Evolutionary conservation across 2,329 filamentous ascomycete genomes (phyloP).

Genomic region (Colletotrichum musae): DNA sequence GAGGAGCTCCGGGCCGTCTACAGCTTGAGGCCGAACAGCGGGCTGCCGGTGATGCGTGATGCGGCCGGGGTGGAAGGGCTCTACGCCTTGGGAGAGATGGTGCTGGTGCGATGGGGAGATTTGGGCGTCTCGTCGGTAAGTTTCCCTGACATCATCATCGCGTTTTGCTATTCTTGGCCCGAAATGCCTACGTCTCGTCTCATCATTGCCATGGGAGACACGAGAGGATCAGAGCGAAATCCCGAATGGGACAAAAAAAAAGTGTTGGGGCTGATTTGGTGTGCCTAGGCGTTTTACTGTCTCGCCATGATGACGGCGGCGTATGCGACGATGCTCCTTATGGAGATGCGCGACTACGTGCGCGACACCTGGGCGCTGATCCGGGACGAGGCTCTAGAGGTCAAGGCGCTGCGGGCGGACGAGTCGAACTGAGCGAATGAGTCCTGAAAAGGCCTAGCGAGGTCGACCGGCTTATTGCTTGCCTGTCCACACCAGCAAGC

Average conservation of each 20-base stretch:
- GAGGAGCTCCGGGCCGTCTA: conserved; percentile 30
- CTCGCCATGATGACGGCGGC: conserved; percentile 40
- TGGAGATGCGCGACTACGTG: conserved; percentile 38
- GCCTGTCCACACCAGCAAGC: too few species aligned
- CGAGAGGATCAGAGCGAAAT: conserved; percentile 7
- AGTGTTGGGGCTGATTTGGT: conserved; percentile 19
- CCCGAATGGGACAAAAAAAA: neutral
- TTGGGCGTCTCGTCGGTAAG: conserved; percentile 37
- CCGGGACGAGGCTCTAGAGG: conserved; percentile 37
- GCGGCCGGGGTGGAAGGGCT: conserved; percentile 33
- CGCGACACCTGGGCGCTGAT: conserved; percentile 40
- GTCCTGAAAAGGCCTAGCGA: conserved; percentile 15
- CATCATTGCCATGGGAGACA: neutral
- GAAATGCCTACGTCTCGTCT: conserved; percentile 17
- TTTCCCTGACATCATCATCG: conserved; percentile 22
- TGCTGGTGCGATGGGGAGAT: conserved; percentile 37
- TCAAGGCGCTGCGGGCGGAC: conserved; percentile 39
- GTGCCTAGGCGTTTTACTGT: conserved; percentile 38
- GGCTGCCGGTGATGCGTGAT: neutral
- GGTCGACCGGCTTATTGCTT: too few species aligned
- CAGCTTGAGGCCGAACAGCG: conserved; percentile 11
- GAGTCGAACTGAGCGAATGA: conserved; percentile 20
- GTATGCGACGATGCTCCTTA: conserved; percentile 38
- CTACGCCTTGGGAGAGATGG: conserved; percentile 36
- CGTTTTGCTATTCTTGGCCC: conserved; percentile 9